phyloP scores from a whole-genome alignment of 192 early-diverging fungal species.

The Obelidium mucronatum region DNA sequence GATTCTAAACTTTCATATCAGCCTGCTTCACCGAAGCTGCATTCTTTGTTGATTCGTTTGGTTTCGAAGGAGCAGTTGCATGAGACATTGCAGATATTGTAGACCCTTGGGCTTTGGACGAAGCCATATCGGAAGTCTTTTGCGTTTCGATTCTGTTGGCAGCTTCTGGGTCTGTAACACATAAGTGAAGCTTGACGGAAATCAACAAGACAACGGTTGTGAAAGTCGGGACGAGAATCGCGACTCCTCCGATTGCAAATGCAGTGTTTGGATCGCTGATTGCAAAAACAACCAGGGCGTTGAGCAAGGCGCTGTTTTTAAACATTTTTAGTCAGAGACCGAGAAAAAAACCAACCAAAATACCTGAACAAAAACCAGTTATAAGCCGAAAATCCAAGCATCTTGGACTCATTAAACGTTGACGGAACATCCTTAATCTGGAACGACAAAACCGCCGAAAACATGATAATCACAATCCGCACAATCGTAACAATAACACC shows the following conservation, averaged over 20 bases:
- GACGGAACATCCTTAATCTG: conserved; percentile 10
- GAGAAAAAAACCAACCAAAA: not conserved
- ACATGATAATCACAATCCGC: conserved; percentile 11
- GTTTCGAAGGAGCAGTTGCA: too few species aligned
- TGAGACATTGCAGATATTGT: not conserved
- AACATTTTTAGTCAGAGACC: not conserved
- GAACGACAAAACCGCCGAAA: conserved; percentile 1
- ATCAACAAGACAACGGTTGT: not conserved
- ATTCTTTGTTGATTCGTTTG: too few species aligned
- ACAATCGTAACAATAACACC: conserved; percentile 1
- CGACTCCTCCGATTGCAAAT: not conserved
- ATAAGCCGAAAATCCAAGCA: not conserved
- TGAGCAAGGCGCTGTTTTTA: not conserved
- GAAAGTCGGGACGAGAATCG: not conserved
- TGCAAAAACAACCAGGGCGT: conserved; percentile 5
- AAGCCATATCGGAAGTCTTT: not conserved
- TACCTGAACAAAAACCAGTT: not conserved
- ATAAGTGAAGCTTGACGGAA: conserved; percentile 6
- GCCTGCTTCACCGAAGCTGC: too few species aligned
- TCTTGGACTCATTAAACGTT: conserved; percentile 24
- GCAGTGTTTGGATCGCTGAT: conserved; percentile 4
- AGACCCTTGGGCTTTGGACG: too few species aligned
- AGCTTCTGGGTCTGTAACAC: not conserved
- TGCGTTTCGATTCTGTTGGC: not conserved
- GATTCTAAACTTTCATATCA: too few species aligned